Evolutionary conservation across 2,329 filamentous ascomycete species (phyloP).

Genomic region (Diaporthe caulivora): DNA sequence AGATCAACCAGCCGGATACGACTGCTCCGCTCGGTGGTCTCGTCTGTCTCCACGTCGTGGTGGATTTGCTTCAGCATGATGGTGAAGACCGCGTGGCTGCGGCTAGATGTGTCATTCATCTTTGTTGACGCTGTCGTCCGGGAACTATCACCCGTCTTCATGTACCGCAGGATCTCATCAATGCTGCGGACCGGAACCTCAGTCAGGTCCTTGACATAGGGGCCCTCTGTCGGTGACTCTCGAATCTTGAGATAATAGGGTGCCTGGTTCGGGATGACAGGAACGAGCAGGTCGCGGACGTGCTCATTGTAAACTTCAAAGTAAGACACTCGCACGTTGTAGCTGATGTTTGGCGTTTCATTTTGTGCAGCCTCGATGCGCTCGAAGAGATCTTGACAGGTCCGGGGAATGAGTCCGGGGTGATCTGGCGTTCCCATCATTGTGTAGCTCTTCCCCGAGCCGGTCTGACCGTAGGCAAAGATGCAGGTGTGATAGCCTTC

Average conservation of each 20-base stretch:
- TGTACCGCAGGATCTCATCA: conserved; percentile 87
- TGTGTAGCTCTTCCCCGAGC: conserved; percentile 97
- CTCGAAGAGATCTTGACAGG: conserved; percentile 95
- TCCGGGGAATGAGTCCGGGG: conserved; percentile 92
- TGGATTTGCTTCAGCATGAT: conserved; percentile 99
- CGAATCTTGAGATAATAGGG: conserved; percentile 97
- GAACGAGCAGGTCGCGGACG: conserved; percentile 91
- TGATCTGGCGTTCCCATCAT: conserved; percentile 93
- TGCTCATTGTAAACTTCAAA: conserved; percentile 99
- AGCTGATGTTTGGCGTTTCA: conserved; percentile 91
- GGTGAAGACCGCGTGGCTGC: conserved; percentile 97
- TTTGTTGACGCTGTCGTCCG: conserved; percentile 94
- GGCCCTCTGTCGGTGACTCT: conserved; percentile 93
- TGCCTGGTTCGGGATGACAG: conserved; percentile 75
- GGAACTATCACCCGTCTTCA: conserved; percentile 89
- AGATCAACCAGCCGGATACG: conserved; percentile 95
- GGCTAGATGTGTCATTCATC: conserved; percentile 99
- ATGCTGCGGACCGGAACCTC: conserved; percentile 92
- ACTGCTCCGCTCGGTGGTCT: conserved; percentile 94
- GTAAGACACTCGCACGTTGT: conserved; percentile 97
- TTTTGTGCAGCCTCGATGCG: conserved; percentile 83
- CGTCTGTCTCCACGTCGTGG: conserved; percentile 96
- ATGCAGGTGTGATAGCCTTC: conserved; percentile 99
- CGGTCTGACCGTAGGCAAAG: conserved; percentile 98
- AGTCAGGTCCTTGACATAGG: conserved; percentile 96